A percentile compares a stretch with the other conserved stretches of the same genome.
These are phyloP conservation scores for Hypoxylon sp. DNA, from an alignment of 2,329 filamentous ascomycete genomes.

Conservation along the genomic window DNA sequence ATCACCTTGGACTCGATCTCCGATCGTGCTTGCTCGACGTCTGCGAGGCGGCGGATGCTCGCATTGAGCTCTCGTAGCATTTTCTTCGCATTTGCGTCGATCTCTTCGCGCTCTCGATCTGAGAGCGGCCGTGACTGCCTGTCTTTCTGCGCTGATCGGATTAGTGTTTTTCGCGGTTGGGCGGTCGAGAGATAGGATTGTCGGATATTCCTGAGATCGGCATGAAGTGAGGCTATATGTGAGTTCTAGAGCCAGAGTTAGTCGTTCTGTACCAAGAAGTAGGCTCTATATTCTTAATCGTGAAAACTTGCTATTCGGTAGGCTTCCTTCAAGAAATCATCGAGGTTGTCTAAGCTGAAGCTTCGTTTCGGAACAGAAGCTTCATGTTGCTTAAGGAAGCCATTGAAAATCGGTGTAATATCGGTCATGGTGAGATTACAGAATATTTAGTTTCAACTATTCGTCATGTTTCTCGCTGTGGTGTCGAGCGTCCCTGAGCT, in stretches of 20 bases:
- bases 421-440: conserved; percentile 65
- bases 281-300: conserved; percentile 20
- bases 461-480: conserved; percentile 23
- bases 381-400: conserved; percentile 74
- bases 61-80: conserved; percentile 88
- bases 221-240: conserved; percentile 84
- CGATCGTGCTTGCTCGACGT: conserved; percentile 85
- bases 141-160: conserved; percentile 61
- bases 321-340: conserved; percentile 94
- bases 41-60: conserved; percentile 83
- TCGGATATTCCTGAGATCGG: conserved; percentile 85
- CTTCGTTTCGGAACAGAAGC: conserved; percentile 63
- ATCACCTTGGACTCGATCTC: conserved; percentile 80
- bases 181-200: conserved; percentile 92
- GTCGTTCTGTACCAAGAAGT: conserved; percentile 2
- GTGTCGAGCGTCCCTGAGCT: conserved; percentile 18
- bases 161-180: conserved; percentile 71
- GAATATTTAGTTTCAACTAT: not conserved
- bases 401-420: conserved; percentile 78
- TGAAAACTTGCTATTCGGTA: conserved; percentile 82
- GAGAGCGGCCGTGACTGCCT: conserved; percentile 73
- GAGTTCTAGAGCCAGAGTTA: conserved; percentile 70
- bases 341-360: conserved; percentile 70
- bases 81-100: conserved; percentile 89
- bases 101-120: conserved; percentile 85